Evolutionary conservation across 257 asterid species (phyloP).

Genomic region (Solanum raphanifolium): DNA sequence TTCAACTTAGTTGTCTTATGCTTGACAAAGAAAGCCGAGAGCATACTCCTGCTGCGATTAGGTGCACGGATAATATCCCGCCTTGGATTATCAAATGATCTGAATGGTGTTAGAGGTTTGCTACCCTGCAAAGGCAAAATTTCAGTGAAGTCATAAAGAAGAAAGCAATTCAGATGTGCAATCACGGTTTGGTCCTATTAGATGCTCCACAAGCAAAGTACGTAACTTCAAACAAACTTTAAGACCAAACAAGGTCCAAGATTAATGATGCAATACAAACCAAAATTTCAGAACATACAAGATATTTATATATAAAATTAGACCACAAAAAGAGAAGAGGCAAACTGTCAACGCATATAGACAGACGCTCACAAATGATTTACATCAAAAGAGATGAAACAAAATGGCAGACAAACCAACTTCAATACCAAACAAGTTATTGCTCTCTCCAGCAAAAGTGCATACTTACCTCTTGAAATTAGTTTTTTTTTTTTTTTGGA

Average conservation of each 20-base stretch:
- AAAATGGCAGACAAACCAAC: neutral
- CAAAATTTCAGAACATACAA: neutral
- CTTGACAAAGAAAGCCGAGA: conserved; percentile 64
- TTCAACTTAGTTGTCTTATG: conserved; percentile 43
- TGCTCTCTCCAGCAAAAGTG: neutral
- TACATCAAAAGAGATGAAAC: neutral
- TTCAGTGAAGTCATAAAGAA: neutral
- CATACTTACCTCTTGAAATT: neutral
- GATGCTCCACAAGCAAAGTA: neutral
- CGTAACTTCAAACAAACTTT: neutral
- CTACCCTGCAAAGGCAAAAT: conserved; percentile 37
- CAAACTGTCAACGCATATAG: neutral
- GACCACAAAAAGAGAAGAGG: neutral
- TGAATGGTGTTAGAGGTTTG: conserved; percentile 38
- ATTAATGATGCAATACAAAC: neutral
- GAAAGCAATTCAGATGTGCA: neutral
- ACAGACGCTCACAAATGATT: neutral
- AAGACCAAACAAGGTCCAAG: neutral
- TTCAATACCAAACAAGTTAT: neutral
- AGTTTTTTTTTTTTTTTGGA: neutral
- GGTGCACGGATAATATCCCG: conserved; percentile 29
- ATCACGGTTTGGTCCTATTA: neutral
- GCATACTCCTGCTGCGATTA: conserved; percentile 54
- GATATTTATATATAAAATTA: neutral
- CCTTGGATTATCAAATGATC: conserved; percentile 38